Base-by-base conservation (phyloP, 345 rosid species). In the Erysimum cheiranthoides region DNA sequence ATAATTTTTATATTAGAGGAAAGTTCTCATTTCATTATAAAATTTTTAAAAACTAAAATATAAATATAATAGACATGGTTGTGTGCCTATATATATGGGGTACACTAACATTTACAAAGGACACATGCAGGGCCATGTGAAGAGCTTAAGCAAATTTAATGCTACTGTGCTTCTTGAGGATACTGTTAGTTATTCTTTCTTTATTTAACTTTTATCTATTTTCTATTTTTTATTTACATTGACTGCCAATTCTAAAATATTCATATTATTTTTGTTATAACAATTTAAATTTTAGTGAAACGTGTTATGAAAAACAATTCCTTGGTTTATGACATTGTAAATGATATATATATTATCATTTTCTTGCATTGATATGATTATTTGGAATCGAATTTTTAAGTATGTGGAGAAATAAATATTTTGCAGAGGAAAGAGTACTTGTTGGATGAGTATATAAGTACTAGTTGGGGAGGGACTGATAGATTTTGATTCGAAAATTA, bases 51-150 rank as follows among this genome's bases (percentile, higher is more conserved):
- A 45, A 14, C 6, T 14, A 14, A 45, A 45, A 18, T 18, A 45
- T 45, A 45, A 45, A 45, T 10, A 66, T 11, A 66, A 59, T 13
- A 54, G 61, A 53, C 40, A 70, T 46, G 59, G 66, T 36, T 77
- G 75, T 53, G 40, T 76, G 71, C 10, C 74, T 70, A 47, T 27
- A 57, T 63, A 46, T 32, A 71, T 56, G 71, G 80, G 75, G 80
- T 70, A 76, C 75, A 62, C 49, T 69, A 35, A 77, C 76, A 77
- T 71, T 77, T 71, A 77, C 72, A 47, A 70, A 64, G 76, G 67
- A 77, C 80, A 78, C 81, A 78, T 78, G 81, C 73, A 78, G 38
- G 68, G 68, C 77, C 81, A 78, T 71, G 81, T 71, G 81, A 71
- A 40, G 73, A 39, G 77, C 73, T 63, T 47, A 31, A 31, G 47